Conservation (phyloP, 2,329 filamentous ascomycete species). For the Fusarium pseudocircinatum region DNA sequence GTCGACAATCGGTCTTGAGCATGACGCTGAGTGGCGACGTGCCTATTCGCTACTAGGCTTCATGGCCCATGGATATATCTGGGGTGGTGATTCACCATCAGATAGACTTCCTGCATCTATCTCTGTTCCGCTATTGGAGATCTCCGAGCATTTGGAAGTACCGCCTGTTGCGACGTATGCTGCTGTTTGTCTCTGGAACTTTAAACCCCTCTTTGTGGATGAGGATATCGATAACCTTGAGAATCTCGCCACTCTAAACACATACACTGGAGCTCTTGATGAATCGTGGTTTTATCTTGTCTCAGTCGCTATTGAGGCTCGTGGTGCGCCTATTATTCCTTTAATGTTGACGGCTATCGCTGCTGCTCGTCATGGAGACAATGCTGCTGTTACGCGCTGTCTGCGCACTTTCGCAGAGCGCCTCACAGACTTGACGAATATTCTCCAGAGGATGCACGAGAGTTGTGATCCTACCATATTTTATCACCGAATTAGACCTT, state of each 20-base stretch:
- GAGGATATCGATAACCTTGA: constrained; percentile 85
- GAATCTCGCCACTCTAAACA: constrained; percentile 87
- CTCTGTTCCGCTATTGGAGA: constrained; percentile 81
- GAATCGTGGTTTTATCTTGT: constrained; percentile 99
- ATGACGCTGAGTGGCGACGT: constrained; percentile 90
- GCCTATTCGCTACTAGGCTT: constrained; percentile 92
- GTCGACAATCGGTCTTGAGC: constrained; percentile 81
- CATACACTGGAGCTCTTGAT: constrained; percentile 92
- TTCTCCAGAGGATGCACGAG: constrained; percentile 93
- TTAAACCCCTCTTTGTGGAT: constrained; percentile 86
- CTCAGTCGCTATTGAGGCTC: constrained; percentile 93
- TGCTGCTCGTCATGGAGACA: constrained; percentile 78
- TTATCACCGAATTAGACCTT: constrained; percentile 95
- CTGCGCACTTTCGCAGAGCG: constrained; percentile 87
- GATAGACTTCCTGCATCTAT: constrained; percentile 84
- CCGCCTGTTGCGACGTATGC: constrained; percentile 95
- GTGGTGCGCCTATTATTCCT: constrained; percentile 85
- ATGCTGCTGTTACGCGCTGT: constrained; percentile 75
- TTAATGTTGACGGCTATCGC: constrained; percentile 89
- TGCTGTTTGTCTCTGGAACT: constrained; percentile 94
- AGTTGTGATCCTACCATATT: constrained; percentile 94
- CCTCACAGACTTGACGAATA: constrained; percentile 80
- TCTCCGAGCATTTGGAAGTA: constrained; percentile 82
- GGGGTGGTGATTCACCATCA: constrained; percentile 86
- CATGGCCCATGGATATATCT: constrained; percentile 94